phyloP scores from a whole-genome alignment of 2,329 filamentous ascomycete species.

The Aspergillus aculeatus region DNA sequence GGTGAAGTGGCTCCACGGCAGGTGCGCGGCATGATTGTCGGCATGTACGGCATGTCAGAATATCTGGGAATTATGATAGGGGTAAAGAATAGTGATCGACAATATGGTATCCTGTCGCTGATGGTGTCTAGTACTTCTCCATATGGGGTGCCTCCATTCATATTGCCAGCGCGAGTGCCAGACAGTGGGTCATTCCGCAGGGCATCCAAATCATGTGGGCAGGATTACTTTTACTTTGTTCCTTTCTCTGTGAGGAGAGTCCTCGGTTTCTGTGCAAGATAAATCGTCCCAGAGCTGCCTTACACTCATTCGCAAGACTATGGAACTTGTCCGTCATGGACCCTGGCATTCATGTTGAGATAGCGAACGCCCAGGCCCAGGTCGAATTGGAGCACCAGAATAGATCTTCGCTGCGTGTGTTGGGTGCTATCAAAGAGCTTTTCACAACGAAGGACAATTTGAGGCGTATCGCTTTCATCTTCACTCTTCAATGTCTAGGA shows the following conservation, averaged over 20 bases:
- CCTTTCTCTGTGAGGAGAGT: conserved; percentile 64
- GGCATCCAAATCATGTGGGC: conserved; percentile 72
- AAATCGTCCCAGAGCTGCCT: conserved; percentile 51
- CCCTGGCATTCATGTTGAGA: conserved; percentile 10
- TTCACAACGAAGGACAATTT: neutral
- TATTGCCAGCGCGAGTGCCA: conserved; percentile 42
- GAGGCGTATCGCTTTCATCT: neutral
- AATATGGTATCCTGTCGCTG: neutral
- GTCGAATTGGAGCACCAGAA: neutral
- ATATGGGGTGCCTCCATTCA: conserved; percentile 50
- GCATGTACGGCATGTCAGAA: conserved; percentile 21
- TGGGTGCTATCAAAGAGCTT: neutral
- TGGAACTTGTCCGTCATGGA: conserved; percentile 21
- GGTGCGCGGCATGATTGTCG: conserved; percentile 60
- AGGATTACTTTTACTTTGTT: conserved; percentile 63
- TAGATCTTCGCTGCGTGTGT: neutral
- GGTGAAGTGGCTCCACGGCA: conserved; percentile 75
- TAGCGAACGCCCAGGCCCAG: conserved; percentile 12
- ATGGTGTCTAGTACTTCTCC: conserved; percentile 22
- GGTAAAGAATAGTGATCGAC: neutral
- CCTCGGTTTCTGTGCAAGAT: conserved; percentile 66
- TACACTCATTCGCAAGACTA: conserved; percentile 53
- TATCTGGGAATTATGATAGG: conserved; percentile 26
- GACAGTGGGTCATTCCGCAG: conserved; percentile 62
- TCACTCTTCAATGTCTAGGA: conserved; percentile 63